These are phyloP conservation scores for Oenanthe sinensis DNA, from an alignment of 129 eudicot genomes.

Conservation along the genomic window DNA sequence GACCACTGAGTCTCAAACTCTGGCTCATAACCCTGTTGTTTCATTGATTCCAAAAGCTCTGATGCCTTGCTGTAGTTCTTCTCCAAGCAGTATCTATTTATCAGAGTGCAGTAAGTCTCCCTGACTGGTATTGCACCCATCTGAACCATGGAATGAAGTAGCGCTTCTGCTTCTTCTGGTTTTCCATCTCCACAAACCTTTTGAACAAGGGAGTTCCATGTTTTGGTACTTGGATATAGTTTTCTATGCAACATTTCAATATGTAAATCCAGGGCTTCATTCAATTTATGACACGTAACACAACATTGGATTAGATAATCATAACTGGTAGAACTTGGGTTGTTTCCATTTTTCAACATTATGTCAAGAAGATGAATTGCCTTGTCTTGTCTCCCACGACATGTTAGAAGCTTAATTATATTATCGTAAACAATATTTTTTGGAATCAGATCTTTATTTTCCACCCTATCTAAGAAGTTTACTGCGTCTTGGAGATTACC, in stretches of 20 bases:
- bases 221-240: slow-evolving; percentile 38
- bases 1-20: slow-evolving; percentile 90
- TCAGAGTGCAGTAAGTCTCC: slow-evolving; percentile 43
- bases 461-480: slow-evolving; percentile 40
- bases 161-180: slow-evolving; percentile 46
- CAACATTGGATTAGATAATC: slow-evolving; percentile 47
- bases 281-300: slow-evolving; percentile 25
- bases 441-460: slow-evolving; percentile 33
- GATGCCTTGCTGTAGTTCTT: slow-evolving; percentile 53
- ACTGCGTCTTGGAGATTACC: slow-evolving; percentile 49
- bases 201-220: slow-evolving; percentile 38
- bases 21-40: slow-evolving; percentile 64
- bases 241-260: slow-evolving; percentile 61
- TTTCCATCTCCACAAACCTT: slow-evolving; percentile 44
- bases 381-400: slow-evolving; percentile 39
- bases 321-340: slow-evolving; percentile 44
- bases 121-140: slow-evolving; percentile 43
- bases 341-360: slow-evolving; percentile 49
- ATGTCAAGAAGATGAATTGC: slow-evolving; percentile 58
- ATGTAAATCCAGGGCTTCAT: slow-evolving; percentile 52
- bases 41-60: slow-evolving; percentile 52
- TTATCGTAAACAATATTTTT: slow-evolving; percentile 41
- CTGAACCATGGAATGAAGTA: slow-evolving; percentile 41
- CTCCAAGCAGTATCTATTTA: slow-evolving; percentile 44
- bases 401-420: slow-evolving; percentile 51